Evolutionary conservation across 2,329 filamentous ascomycete genomes (phyloP).

Genomic region (Claviceps purpurea): DNA sequence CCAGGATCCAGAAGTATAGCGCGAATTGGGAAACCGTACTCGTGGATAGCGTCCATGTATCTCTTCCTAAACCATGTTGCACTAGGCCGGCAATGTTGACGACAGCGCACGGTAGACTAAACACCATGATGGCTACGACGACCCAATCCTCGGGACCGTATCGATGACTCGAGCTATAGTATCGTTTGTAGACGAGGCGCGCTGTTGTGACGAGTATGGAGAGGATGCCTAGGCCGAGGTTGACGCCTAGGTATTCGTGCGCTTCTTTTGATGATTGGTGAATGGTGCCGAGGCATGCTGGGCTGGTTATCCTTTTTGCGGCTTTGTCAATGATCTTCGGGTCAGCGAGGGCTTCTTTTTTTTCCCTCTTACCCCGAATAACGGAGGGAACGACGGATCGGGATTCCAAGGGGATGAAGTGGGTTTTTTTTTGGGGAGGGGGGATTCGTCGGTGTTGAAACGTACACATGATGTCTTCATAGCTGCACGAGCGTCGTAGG

Average conservation of each 20-base stretch:
- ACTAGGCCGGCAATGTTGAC: constrained; percentile 16
- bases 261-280: not conserved
- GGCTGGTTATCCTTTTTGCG: constrained; percentile 2
- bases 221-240: constrained; percentile 12
- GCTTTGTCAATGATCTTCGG: not conserved
- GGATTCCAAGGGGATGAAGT: not conserved
- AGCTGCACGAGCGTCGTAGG: not conserved
- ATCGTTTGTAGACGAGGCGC: constrained; percentile 20
- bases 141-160: constrained; percentile 21
- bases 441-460: not conserved
- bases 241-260: not conserved
- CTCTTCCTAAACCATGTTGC: constrained; percentile 27
- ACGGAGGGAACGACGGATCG: not conserved
- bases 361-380: not conserved
- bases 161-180: constrained; percentile 11
- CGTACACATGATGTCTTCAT: constrained; percentile 1
- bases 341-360: not conserved
- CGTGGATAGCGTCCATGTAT: constrained; percentile 31
- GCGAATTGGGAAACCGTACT: constrained; percentile 26
- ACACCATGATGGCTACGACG: constrained; percentile 12
- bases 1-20: constrained; percentile 26
- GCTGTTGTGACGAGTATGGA: constrained; percentile 21
- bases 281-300: not conserved
- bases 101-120: constrained; percentile 14
- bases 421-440: too few species aligned